Conservation (phyloP, 2,329 filamentous ascomycete species). For the Nannizziopsis arthrosporioides region DNA sequence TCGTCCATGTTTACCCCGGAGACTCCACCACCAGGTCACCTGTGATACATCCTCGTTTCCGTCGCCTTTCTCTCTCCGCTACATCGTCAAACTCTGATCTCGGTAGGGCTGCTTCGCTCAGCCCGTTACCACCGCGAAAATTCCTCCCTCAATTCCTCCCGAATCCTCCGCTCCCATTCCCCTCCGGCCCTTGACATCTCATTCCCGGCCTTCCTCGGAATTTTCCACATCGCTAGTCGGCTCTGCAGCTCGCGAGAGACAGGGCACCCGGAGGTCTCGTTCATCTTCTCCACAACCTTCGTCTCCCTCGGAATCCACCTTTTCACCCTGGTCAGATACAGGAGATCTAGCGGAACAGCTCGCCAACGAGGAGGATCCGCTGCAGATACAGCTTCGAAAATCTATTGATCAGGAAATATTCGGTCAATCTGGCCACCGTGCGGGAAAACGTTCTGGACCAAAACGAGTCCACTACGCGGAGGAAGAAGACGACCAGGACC, state of each 20-base stretch:
- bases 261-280: slow-evolving; percentile 44
- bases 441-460: slow-evolving; percentile 31
- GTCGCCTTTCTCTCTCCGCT: slow-evolving; percentile 4
- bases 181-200: slow-evolving; percentile 54
- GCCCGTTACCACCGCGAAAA: slow-evolving; percentile 66
- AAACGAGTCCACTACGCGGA: slow-evolving; percentile 61
- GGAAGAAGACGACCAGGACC: slow-evolving; percentile 26
- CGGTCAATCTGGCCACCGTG: slow-evolving; percentile 27
- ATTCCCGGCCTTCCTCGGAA: slow-evolving; percentile 28
- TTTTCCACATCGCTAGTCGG: slow-evolving; percentile 27
- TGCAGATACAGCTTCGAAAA: slow-evolving; percentile 57
- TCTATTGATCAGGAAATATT: slow-evolving; percentile 53
- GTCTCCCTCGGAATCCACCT: slow-evolving; percentile 50
- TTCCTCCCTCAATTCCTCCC: slow-evolving; percentile 64
- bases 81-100: slow-evolving; percentile 2
- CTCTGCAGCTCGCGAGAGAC: slow-evolving; percentile 37
- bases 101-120: slow-evolving; percentile 59
- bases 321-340: slow-evolving; percentile 84
- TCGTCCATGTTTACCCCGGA: slow-evolving; percentile 6
- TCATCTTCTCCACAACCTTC: slow-evolving; percentile 31
- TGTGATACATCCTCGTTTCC: slow-evolving; percentile 5
- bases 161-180: slow-evolving; percentile 66
- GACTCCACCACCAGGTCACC: slow-evolving; percentile 9
- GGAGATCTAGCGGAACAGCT: slow-evolving; percentile 90
- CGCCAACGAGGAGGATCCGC: slow-evolving; percentile 68